These are phyloP conservation scores for Rhexocercosporidium sp. DNA, from an alignment of 2,329 filamentous ascomycete genomes.

Conservation along the genomic window DNA sequence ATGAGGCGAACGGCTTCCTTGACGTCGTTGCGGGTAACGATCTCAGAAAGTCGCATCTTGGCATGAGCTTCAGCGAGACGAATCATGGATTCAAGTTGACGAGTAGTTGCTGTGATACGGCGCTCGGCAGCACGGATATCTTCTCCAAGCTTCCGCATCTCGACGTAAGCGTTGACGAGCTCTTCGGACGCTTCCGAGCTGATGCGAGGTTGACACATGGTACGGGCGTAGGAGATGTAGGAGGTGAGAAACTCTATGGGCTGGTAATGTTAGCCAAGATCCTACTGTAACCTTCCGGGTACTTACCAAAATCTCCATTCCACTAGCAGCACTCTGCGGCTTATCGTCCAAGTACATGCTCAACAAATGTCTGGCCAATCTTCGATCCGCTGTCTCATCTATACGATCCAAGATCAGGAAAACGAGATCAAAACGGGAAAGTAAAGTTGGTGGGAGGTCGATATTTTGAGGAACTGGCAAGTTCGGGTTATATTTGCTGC, in stretches of 20 bases:
- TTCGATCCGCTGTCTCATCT: slow-evolving; percentile 87
- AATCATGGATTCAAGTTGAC: slow-evolving; percentile 98
- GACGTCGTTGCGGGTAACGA: slow-evolving; percentile 83
- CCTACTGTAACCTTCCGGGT: slow-evolving; percentile 10
- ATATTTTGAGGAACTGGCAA: slow-evolving; percentile 97
- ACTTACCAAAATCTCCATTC: slow-evolving; percentile 80
- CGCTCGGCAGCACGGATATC: slow-evolving; percentile 88
- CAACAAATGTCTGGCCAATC: slow-evolving; percentile 88
- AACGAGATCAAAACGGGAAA: slow-evolving; percentile 95
- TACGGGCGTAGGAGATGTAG: slow-evolving; percentile 96
- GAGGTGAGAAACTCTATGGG: slow-evolving; percentile 94
- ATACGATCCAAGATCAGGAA: slow-evolving; percentile 95
- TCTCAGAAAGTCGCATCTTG: slow-evolving; percentile 86
- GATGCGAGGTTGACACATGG: slow-evolving; percentile 82
- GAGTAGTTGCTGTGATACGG: slow-evolving; percentile 95
- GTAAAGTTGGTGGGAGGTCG: slow-evolving; percentile 89
- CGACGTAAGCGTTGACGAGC: slow-evolving; percentile 86
- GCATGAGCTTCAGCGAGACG: slow-evolving; percentile 94
- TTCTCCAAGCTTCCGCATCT: slow-evolving; percentile 92
- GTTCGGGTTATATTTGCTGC: slow-evolving; percentile 96
- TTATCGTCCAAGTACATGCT: slow-evolving; percentile 97
- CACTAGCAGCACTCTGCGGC: slow-evolving; percentile 79
- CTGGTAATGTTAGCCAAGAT: slow-evolving; percentile 49
- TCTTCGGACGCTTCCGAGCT: slow-evolving; percentile 81
- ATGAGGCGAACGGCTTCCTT: slow-evolving; percentile 91